Percentiles rank a stretch among this genome's conserved stretches.
Evolutionary conservation across 345 rosid species (phyloP).

Genomic region (Balakata baccata): DNA sequence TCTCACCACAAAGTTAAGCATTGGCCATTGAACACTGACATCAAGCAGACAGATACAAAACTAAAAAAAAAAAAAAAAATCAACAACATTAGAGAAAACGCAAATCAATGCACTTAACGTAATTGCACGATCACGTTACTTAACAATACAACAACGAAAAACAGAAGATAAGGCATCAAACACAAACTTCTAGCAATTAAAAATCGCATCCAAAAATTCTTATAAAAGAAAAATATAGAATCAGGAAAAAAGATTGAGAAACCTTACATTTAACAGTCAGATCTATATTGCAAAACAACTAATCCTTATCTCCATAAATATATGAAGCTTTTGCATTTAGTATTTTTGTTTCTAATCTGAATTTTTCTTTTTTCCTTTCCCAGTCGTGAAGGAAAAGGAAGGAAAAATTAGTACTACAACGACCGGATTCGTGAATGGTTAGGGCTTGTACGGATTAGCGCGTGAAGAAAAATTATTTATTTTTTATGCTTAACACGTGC

Average conservation of each 20-base stretch:
- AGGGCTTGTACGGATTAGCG: constrained; percentile 1
- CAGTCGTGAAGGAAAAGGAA: not conserved
- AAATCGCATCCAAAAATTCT: not conserved
- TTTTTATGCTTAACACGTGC: not conserved
- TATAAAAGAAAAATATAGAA: not conserved
- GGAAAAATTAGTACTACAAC: not conserved
- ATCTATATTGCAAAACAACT: not conserved
- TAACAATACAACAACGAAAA: not conserved
- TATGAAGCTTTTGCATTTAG: not conserved
- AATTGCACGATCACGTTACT: not conserved
- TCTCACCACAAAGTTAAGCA: no score
- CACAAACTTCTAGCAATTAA: not conserved
- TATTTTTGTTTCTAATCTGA: not conserved
- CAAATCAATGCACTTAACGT: constrained; percentile 7
- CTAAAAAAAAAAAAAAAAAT: no score
- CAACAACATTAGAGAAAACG: not conserved
- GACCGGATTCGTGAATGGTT: constrained; percentile 1
- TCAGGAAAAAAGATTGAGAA: not conserved
- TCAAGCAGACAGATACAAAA: no score
- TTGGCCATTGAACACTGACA: no score
- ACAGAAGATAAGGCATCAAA: not conserved
- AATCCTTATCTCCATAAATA: not conserved
- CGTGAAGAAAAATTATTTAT: not conserved
- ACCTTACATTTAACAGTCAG: constrained; percentile 1
- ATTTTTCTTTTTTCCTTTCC: not conserved